Evolutionary conservation across 305 asterid species (phyloP).

Genomic region (Fraxinus greggii): DNA sequence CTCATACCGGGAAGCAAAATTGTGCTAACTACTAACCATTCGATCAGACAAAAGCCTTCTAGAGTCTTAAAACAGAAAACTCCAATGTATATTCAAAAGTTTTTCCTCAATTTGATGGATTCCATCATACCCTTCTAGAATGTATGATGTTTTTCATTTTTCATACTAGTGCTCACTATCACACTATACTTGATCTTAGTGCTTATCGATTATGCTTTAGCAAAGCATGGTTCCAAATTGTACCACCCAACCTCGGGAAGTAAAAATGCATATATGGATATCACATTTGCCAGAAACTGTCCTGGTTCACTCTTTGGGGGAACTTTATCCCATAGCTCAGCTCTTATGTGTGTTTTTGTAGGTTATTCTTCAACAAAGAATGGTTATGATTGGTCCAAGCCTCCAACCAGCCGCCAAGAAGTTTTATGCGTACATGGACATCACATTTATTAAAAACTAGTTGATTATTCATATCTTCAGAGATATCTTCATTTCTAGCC

Average conservation of each 20-base stretch:
- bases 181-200: neutral
- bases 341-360: neutral
- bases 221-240: neutral
- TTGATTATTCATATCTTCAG: neutral
- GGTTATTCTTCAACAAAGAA: neutral
- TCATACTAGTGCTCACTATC: neutral
- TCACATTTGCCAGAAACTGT: neutral
- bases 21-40: neutral
- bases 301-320: neutral
- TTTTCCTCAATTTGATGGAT: neutral
- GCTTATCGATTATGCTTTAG: neutral
- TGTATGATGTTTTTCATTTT: neutral
- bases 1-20: neutral
- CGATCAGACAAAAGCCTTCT: neutral
- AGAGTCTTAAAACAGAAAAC: neutral
- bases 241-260: neutral
- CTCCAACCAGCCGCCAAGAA: neutral
- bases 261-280: neutral
- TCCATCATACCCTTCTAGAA: neutral
- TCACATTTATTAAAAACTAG: neutral
- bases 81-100: neutral
- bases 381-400: neutral
- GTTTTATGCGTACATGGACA: neutral
- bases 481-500: neutral
- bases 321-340: neutral